Conservation (phyloP, 768 basidiomycete species). For the Mycena capillaripes region DNA sequence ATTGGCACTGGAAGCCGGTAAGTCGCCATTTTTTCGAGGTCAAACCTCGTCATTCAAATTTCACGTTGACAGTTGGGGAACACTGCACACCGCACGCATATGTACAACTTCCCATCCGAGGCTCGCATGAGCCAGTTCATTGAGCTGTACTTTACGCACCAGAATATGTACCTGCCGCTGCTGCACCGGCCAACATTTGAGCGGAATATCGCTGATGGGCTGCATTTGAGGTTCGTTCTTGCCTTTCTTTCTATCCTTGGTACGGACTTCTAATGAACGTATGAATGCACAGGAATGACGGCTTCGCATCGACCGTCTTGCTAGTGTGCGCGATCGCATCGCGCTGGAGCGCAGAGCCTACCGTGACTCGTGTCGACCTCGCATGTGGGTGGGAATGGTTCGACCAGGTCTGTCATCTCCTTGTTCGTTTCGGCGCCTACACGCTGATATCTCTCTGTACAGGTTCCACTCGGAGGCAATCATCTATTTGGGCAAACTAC, state of each 20-base stretch:
- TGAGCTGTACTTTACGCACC: conserved; percentile 73
- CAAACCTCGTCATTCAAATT: no score
- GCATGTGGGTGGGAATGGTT: conserved; percentile 79
- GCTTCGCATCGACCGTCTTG: conserved; percentile 72
- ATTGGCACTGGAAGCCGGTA: conserved; percentile 8
- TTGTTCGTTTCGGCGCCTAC: neutral
- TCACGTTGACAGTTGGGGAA: neutral
- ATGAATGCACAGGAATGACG: conserved; percentile 46
- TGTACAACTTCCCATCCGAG: conserved; percentile 61
- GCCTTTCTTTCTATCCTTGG: neutral
- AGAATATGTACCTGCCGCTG: conserved; percentile 74
- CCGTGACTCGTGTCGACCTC: conserved; percentile 52
- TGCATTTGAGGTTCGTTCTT: conserved; percentile 53
- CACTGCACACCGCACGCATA: neutral
- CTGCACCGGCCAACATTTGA: conserved; percentile 82
- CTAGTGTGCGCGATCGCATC: conserved; percentile 80
- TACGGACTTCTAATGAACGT: no score
- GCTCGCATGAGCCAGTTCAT: conserved; percentile 68
- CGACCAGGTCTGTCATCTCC: conserved; percentile 59
- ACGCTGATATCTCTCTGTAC: neutral
- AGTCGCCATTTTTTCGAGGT: no score
- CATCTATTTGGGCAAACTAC: conserved; percentile 72
- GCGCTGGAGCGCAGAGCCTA: conserved; percentile 68
- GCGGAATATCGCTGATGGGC: conserved; percentile 57
- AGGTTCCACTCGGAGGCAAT: conserved; percentile 67